Evolutionary conservation across 805 yeast species (phyloP), one percentile per base, ranked within the genome.

Genomic region (Scheffersomyces spartinae): DNA sequence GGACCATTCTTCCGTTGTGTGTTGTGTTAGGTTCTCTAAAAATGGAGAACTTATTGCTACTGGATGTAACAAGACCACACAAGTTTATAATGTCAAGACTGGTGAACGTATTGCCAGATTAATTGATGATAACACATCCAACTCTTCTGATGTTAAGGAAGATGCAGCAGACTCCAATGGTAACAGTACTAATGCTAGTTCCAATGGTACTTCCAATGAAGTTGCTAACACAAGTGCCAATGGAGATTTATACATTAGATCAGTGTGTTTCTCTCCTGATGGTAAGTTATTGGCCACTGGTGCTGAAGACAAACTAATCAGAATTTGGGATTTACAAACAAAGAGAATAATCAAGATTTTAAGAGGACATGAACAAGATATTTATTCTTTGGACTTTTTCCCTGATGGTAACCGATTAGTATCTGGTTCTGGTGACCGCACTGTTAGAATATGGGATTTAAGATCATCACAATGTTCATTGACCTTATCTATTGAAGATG

Each of bases 341-440:
- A 70, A 80, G 52, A 74, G 86, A 45, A 81, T 86, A 43, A 81
- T 85, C 38, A 79, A 81, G 56, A 78, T 82, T 39, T 65, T 88
- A 49, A 68, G 76, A 35, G 98, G 98, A 26, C 97, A 88, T 50
- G 96, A 86, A 53, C 98, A 91, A 62, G 98, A 88, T 57, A 86
- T 88, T 40, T 91, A 88, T 57, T 86, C 96, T 8, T 66, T 88
- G 39, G 96, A 84, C 56, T 91, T 82, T 53, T 82, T 88, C 70
- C 88, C 94, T 25, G 85, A 83, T 43, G 97, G 98, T 26, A 71
- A 85, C 39, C 80, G 85, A 49, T 69, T 88, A 41, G 95, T 88
- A 15, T 79, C 94, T 11, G 98, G 98, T 19, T 78, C 93, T 9
- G 98, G 98, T 30, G 98, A 88, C 57, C 73, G 94, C 43, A 84